Conservation (phyloP, 176 grass and related monocot genomes). For the Sorghum bicolor region Sorghum_bicolor_NCBIv3 NC_012870.2:72016501-72017000, state of each 20-base stretch:
- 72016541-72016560: neutral
- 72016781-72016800: neutral
- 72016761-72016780: conserved; percentile 20
- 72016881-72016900: neutral
- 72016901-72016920: neutral
- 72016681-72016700: conserved; percentile 51
- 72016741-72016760: conserved; percentile 19
- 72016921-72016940: neutral
- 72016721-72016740: conserved; percentile 42
- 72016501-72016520: neutral
- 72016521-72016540: neutral
- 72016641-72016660: conserved; percentile 50
- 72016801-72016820: conserved; percentile 14
- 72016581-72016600: neutral
- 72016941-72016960: neutral
- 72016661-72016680: conserved; percentile 71
- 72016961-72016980: neutral
- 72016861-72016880: neutral
- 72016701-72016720: conserved; percentile 67
- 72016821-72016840: conserved; percentile 2
- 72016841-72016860: neutral
- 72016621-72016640: neutral
- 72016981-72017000: neutral
- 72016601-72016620: neutral
- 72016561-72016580: neutral